A percentile compares a stretch with the other conserved stretches of the same genome.
These are phyloP conservation scores for Endocalyx cinctus DNA, from an alignment of 2,329 filamentous ascomycete genomes.

Conservation along the genomic window DNA sequence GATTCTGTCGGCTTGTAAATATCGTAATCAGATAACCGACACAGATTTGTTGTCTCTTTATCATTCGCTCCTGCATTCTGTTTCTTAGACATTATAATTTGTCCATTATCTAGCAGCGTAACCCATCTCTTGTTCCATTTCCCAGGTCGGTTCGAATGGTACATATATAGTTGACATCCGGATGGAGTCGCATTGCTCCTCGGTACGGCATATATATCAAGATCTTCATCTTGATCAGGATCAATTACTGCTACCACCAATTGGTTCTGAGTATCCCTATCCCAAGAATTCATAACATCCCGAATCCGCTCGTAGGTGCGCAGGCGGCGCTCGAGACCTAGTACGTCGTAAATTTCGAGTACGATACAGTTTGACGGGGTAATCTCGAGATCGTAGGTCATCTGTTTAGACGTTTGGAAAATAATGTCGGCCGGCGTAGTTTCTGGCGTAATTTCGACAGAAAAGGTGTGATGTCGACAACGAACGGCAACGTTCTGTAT, in stretches of 20 bases:
- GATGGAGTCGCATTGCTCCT: constrained; percentile 52
- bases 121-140: constrained; percentile 88
- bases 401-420: constrained; percentile 56
- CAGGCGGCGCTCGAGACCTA: constrained; percentile 77
- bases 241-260: constrained; percentile 63
- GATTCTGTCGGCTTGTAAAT: constrained; percentile 73
- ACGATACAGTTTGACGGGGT: constrained; percentile 64
- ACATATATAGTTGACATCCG: constrained; percentile 66
- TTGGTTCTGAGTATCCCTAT: constrained; percentile 71
- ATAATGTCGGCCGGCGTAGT: constrained; percentile 75
- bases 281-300: constrained; percentile 91
- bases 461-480: constrained; percentile 64
- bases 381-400: constrained; percentile 54
- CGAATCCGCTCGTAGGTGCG: constrained; percentile 82
- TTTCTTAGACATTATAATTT: constrained; percentile 69
- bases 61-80: constrained; percentile 50
- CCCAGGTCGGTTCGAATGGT: constrained; percentile 75
- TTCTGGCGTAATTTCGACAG: constrained; percentile 66
- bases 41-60: constrained; percentile 67
- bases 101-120: constrained; percentile 68
- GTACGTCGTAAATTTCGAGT: constrained; percentile 68
- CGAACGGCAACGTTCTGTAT: constrained; percentile 64
- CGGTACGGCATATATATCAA: constrained; percentile 63
- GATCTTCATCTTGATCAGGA: constrained; percentile 50
- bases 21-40: constrained; percentile 88